Base-by-base conservation (phyloP, 1,284 basidiomycete genomes). In the Coniophora puteana region DNA sequence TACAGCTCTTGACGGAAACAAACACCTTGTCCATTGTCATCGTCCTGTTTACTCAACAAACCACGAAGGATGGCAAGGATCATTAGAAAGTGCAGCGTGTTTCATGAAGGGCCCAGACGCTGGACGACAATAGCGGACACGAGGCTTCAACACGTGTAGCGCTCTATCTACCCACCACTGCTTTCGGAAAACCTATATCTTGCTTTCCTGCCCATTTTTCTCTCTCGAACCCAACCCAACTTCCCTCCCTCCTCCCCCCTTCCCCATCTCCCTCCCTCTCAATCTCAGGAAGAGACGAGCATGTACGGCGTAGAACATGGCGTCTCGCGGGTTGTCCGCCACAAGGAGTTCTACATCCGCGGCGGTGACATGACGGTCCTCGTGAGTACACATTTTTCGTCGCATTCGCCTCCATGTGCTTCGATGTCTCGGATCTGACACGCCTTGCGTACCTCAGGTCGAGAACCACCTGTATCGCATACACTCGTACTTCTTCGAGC, bases 401-500 rank as follows among this genome's bases (percentile, higher is more conserved):
- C 21, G 29, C 26, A 21, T 34, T 27, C 36, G 22, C 18, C 33
- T 16, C 35, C 33, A n/a, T 49, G 45, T 14, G n/a, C n/a, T n/a
- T 36, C 29, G 24, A 40, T 29, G 41, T 47, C 38, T 54, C 49
- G 46, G 5, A 4, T 36, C 46, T 41, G 16, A 47, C 38, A 4
- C 44, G 44, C 17, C 39, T 45, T 18, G 68, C 45, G 41, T 21
- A 44, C 46, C 20, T 23, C 46, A 77, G 76, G 70, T 69, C 18
- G 69, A 68, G 36, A 66, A 71, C 35, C 63, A 63, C 22, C 55
- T 76, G 4, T 77, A 72, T 35, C 60, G 68, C 0, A 62, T 76
- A 0, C 73, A 76, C 47, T 67, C 72, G 0, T 76, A 75, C 43
- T 82, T 82, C 45, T 83, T 82, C 45, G 67, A 72, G 5, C 64